Conservation (phyloP, 129 eudicot species). For the Artemisia tridentata region DNA sequence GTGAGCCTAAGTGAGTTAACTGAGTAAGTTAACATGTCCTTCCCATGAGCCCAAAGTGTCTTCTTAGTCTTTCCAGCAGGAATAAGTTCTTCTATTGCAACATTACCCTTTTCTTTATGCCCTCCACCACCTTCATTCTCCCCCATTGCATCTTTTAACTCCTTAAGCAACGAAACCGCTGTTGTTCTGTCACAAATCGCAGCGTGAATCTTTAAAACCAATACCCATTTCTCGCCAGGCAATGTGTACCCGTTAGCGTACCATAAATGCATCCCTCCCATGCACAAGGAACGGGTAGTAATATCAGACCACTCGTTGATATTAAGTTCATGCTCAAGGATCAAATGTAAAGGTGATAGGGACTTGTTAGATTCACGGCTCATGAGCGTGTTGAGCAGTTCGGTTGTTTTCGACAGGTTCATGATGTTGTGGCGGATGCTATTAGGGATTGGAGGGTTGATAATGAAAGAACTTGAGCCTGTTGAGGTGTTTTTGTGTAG, state of each 20-base stretch:
- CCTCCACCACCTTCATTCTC: conserved; percentile 15
- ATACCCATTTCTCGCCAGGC: conserved; percentile 36
- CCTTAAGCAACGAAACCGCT: conserved; percentile 48
- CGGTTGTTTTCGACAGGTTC: conserved; percentile 26
- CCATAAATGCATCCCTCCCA: conserved; percentile 33
- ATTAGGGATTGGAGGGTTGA: conserved; percentile 28
- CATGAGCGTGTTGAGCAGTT: conserved; percentile 35
- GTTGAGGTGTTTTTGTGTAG: conserved; percentile 47
- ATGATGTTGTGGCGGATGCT: conserved; percentile 27
- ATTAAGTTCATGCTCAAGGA: conserved; percentile 55
- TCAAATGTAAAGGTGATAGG: conserved; percentile 33
- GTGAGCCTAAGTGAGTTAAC: conserved; percentile 47
- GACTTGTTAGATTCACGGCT: conserved; percentile 8
- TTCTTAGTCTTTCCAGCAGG: conserved; percentile 51
- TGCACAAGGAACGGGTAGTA: conserved; percentile 9
- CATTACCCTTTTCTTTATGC: conserved; percentile 39
- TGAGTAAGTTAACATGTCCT: conserved; percentile 53
- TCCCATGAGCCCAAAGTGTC: conserved; percentile 58
- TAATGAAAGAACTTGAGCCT: conserved; percentile 34
- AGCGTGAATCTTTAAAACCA: conserved; percentile 44
- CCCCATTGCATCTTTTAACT: conserved; percentile 42
- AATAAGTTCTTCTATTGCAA: conserved; percentile 54
- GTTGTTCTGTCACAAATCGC: conserved; percentile 57
- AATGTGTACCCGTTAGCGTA: conserved; percentile 40
- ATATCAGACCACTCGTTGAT: conserved; percentile 38